Evolutionary conservation across 805 yeast species (phyloP).

Genomic region (Candida qinlingensis): DNA sequence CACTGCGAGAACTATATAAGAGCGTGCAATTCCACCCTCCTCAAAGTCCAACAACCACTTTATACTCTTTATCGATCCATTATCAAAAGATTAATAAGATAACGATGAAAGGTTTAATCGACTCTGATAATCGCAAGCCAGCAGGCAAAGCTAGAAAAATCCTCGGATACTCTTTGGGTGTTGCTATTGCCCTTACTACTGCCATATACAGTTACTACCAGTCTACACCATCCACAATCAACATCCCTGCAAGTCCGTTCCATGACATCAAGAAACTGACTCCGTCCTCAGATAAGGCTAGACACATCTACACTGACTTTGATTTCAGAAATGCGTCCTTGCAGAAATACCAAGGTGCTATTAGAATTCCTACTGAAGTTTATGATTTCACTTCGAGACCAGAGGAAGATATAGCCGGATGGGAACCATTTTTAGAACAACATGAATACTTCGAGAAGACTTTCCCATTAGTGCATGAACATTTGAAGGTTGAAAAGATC

Average conservation of each 20-base stretch:
- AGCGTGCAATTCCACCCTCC: neutral
- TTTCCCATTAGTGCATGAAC: constrained; percentile 49
- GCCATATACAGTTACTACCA: neutral
- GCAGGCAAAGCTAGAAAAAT: too few species aligned
- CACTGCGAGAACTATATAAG: neutral
- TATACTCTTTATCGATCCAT: neutral
- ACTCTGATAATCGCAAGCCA: too few species aligned
- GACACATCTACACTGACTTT: neutral
- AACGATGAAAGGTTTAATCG: too few species aligned
- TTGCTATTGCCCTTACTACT: neutral
- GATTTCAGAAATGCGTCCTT: constrained; percentile 3
- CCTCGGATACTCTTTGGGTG: neutral
- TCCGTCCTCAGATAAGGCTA: neutral
- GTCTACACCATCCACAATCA: neutral
- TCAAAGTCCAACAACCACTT: neutral
- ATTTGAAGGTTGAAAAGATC: constrained; percentile 48
- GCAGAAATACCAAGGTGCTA: constrained; percentile 37
- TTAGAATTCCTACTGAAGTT: constrained; percentile 59
- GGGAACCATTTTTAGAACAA: constrained; percentile 31
- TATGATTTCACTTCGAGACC: constrained; percentile 44
- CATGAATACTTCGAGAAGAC: constrained; percentile 47
- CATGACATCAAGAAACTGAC: neutral
- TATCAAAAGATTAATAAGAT: too few species aligned
- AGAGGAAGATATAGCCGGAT: constrained; percentile 25
- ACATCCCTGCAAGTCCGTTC: neutral